A percentile compares a stretch with the other conserved stretches of the same genome.
Conservation (phyloP, 2,329 filamentous ascomycete genomes). For the Sporothrix curviconia region DNA sequence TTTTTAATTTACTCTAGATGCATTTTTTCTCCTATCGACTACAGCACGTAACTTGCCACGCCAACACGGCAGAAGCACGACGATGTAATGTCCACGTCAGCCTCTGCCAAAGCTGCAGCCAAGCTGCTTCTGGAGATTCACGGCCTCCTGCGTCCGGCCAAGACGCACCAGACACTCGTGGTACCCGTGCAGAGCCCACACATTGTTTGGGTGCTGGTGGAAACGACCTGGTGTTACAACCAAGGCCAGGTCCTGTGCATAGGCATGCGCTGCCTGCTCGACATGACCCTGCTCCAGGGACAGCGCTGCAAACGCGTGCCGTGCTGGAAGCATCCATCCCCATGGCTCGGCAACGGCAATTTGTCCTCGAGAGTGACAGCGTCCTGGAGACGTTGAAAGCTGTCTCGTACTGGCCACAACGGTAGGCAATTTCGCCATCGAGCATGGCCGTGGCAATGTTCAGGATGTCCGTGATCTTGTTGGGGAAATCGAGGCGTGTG, state of each 20-base stretch:
- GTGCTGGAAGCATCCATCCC: slow-evolving; percentile 54
- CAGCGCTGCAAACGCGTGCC: slow-evolving; percentile 51
- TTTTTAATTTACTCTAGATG: too few species aligned
- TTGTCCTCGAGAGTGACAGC: slow-evolving; percentile 45
- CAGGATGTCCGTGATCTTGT: slow-evolving; percentile 19
- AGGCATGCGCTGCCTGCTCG: slow-evolving; percentile 37
- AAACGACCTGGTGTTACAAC: slow-evolving; percentile 23
- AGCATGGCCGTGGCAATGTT: slow-evolving; percentile 43
- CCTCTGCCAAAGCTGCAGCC: slow-evolving; percentile 6
- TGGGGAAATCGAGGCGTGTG: slow-evolving; percentile 18
- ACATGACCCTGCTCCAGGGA: slow-evolving; percentile 45
- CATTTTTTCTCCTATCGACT: too few species aligned
- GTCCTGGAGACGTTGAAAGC: slow-evolving; percentile 41
- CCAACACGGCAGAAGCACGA: slow-evolving; percentile 31
- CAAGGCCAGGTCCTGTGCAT: slow-evolving; percentile 40
- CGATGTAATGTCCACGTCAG: slow-evolving; percentile 28
- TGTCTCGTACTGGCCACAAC: slow-evolving; percentile 40
- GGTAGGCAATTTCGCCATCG: slow-evolving; percentile 54
- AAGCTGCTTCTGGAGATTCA: slow-evolving; percentile 1
- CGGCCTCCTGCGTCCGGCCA: slow-evolving; percentile 23
- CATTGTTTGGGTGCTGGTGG: slow-evolving; percentile 48
- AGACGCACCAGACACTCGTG: slow-evolving; percentile 48
- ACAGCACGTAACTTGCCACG: too few species aligned
- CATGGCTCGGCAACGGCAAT: slow-evolving; percentile 50
- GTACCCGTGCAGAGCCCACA: slow-evolving; percentile 55